Evolutionary conservation across 225 moss, liverwort and hornwort genomes (phyloP).

Genomic region (Straminergon stramineum): DNA sequence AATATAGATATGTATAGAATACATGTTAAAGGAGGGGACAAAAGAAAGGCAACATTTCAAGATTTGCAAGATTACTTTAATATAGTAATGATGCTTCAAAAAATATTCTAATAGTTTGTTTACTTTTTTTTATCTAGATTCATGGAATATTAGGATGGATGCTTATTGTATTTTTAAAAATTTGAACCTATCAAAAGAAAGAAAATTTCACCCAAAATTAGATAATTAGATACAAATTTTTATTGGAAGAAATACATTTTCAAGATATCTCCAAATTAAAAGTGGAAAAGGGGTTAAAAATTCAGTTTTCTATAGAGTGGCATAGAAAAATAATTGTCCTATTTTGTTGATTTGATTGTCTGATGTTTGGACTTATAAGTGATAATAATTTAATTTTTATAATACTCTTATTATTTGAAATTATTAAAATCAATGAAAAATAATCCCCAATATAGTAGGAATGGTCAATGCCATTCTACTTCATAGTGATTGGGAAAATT

Average conservation of each 20-base stretch:
- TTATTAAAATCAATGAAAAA: background rate
- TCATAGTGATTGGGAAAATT: too few relatives aligned
- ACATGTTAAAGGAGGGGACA: background rate
- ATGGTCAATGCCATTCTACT: background rate
- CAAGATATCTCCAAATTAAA: background rate
- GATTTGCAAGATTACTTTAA: background rate
- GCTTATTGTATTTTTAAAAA: background rate
- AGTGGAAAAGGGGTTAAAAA: accelerated
- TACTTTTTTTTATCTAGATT: background rate
- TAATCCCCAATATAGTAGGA: accelerated
- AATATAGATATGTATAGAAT: background rate
- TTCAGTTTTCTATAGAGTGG: background rate
- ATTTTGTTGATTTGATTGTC: background rate
- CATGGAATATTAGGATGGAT: background rate
- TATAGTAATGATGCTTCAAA: background rate
- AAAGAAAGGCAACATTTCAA: background rate
- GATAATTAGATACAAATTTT: accelerated
- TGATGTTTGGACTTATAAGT: too few relatives aligned
- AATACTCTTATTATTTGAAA: background rate
- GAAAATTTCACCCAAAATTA: background rate
- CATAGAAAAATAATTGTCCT: background rate
- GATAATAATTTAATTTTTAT: background rate
- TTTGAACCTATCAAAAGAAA: background rate
- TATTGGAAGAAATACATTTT: background rate
- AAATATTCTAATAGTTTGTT: background rate